phyloP scores from a whole-genome alignment of 352 stramenopile genomes.

The Phytophthora brassicae region DNA sequence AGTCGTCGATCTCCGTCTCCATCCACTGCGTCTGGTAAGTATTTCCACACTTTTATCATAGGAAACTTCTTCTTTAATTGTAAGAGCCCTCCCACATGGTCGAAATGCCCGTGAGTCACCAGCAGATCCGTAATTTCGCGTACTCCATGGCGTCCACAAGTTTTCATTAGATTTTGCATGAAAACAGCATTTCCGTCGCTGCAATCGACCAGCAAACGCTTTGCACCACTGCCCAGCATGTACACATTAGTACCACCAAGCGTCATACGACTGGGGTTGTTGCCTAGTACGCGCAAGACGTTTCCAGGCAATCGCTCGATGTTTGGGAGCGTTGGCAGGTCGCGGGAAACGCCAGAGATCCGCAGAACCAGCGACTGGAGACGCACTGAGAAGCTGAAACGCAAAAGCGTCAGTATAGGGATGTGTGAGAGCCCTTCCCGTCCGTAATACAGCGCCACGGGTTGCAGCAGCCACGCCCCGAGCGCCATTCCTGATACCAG shows the following conservation, averaged over 20 bases:
- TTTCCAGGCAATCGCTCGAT: conserved; percentile 45
- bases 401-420: conserved; percentile 35
- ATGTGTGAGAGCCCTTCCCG: conserved; percentile 23
- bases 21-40: conserved; percentile 35
- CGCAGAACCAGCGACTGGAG: conserved; percentile 48
- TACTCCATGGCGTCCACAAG: conserved; percentile 44
- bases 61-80: conserved; percentile 57
- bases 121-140: conserved; percentile 73
- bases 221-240: conserved; percentile 66
- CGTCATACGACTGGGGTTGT: conserved; percentile 89
- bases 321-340: conserved; percentile 39
- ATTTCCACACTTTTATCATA: conserved; percentile 69
- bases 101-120: conserved; percentile 88
- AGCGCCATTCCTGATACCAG: background rate
- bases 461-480: conserved; percentile 13
- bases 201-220: conserved; percentile 74
- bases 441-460: conserved; percentile 13
- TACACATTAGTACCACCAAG: conserved; percentile 91
- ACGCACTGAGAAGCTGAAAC: conserved; percentile 47
- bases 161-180: conserved; percentile 41
- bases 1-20: conserved; percentile 40
- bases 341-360: conserved; percentile 44
- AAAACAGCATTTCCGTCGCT: conserved; percentile 76
- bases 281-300: conserved; percentile 76
- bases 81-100: conserved; percentile 88